A percentile compares a stretch with the other conserved stretches of the same genome.
These are phyloP conservation scores for Mrakia blollopis DNA, from an alignment of 768 basidiomycete genomes.

Conservation along the genomic window DNA sequence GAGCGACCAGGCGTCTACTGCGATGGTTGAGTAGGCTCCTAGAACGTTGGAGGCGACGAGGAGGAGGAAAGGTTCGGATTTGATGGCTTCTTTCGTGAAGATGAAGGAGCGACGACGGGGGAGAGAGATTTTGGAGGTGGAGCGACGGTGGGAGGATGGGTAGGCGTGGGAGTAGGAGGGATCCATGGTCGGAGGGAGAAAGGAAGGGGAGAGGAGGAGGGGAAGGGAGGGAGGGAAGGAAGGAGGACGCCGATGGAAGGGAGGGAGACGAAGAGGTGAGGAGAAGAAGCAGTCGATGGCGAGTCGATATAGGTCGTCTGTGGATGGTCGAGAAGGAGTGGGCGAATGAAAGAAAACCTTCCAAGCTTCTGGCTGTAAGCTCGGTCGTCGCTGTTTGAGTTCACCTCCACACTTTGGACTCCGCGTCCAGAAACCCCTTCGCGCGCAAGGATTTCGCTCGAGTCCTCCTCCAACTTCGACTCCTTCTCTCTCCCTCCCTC, in stretches of 20 bases:
- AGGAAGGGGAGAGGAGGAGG: not conserved
- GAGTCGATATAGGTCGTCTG: not conserved
- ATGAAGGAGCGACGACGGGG: not conserved
- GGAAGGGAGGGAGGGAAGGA: not conserved
- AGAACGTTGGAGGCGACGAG: conserved; percentile 8
- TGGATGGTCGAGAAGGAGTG: not conserved
- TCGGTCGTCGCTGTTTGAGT: no score
- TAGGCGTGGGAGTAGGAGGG: conserved; percentile 24
- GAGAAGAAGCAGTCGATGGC: not conserved
- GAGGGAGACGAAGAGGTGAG: not conserved
- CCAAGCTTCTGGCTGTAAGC: not conserved
- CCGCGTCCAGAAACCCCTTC: no score
- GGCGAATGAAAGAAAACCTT: not conserved
- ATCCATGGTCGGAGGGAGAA: not conserved
- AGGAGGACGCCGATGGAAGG: not conserved
- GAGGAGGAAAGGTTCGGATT: conserved; percentile 10
- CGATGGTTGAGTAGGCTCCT: conserved; percentile 3
- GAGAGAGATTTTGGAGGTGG: conserved; percentile 18
- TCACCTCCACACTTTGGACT: no score
- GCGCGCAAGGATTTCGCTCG: no score
- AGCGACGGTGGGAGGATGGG: conserved; percentile 30
- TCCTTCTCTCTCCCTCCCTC: not conserved
- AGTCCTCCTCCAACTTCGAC: no score
- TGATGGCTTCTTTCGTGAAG: conserved; percentile 1
- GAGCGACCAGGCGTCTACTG: conserved; percentile 7